Evolutionary conservation across 164 flowering plant species (phyloP), one percentile per base, ranked within the genome.

Genomic region (Nymphaea colorata): DNA sequence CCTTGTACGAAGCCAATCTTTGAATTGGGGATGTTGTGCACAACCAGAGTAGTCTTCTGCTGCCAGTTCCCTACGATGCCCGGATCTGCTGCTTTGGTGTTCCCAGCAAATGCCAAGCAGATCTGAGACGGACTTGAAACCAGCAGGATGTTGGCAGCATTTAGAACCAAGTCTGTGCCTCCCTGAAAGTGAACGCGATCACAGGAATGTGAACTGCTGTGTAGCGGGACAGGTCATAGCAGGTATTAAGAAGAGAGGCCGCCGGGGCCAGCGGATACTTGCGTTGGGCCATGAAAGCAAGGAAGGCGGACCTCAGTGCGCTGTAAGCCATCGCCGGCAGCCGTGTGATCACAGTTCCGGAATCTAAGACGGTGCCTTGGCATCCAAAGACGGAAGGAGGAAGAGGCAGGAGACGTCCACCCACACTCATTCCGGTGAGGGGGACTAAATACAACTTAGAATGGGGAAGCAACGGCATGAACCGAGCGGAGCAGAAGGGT

Each of bases 281-380:
- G 36, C n/a, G 2, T 25, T 15, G 6, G 3, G 79, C 44, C 95
- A 91, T 89, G 8, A 2, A 45, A 59, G 74, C 41, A 44, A 68
- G 63, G 71, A 91, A 86, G 3, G 74, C 75, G 7, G 78, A 2
- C 25, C 76, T 71, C 44, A 88, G 69, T 0, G 82, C 73, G 3
- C 70, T 7, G 73, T 88, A 88, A 0, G 82, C 89, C 3, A 73
- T 15, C 4, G 78, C 75, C 0, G 87, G 90, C 41, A 88, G 69
- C 0, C 86, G 79, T 4, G 84, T 80, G n/a, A 87, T 83, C 64
- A 81, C 87, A 0, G 88, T 86, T 0, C 93, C 90, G 1, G 90
- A 84, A 76, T 86, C 87, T 7, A 86, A 80, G 10, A 82, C 44
- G 0, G 81, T 77, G 36, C 81, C 81, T 0, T 76, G 61, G 0